phyloP scores from a whole-genome alignment of 306 rosid genomes.

The Lathyrus tuberosus region DNA sequence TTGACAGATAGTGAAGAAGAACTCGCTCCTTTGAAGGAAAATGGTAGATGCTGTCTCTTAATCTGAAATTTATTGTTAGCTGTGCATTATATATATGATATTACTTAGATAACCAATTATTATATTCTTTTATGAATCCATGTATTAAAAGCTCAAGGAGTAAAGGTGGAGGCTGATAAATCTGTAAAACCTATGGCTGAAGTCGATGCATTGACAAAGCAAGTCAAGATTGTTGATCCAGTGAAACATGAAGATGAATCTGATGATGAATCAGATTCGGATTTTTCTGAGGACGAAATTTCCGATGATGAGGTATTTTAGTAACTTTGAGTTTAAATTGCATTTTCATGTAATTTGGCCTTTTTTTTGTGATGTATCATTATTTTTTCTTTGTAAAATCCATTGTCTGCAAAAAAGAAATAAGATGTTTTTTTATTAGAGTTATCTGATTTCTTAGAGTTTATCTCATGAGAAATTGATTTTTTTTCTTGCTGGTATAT shows the following conservation, averaged over 20 bases:
- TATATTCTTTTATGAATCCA: conserved; percentile 44
- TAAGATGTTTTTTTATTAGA: background rate
- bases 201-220: conserved; percentile 47
- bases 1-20: conserved; percentile 45
- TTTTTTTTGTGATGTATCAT: background rate
- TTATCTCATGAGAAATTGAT: background rate
- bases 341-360: background rate
- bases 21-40: conserved; percentile 1
- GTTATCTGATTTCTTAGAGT: background rate
- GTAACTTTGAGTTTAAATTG: background rate
- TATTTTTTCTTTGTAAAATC: background rate
- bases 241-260: conserved; percentile 50
- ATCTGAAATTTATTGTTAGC: background rate
- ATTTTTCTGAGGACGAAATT: conserved; percentile 27
- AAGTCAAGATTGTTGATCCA: conserved; percentile 56
- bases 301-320: conserved; percentile 54
- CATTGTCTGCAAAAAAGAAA: background rate
- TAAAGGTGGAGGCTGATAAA: conserved; percentile 40
- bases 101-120: background rate
- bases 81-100: background rate
- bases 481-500: background rate
- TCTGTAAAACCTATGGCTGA: conserved; percentile 41
- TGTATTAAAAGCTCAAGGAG: conserved; percentile 35
- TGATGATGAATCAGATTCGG: conserved; percentile 50
- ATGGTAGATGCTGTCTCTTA: conserved; percentile 47